Evolutionary conservation across 2,329 filamentous ascomycete genomes (phyloP), one percentile per base, ranked within the genome.

Genomic region (Macroventuria anomochaeta): DNA sequence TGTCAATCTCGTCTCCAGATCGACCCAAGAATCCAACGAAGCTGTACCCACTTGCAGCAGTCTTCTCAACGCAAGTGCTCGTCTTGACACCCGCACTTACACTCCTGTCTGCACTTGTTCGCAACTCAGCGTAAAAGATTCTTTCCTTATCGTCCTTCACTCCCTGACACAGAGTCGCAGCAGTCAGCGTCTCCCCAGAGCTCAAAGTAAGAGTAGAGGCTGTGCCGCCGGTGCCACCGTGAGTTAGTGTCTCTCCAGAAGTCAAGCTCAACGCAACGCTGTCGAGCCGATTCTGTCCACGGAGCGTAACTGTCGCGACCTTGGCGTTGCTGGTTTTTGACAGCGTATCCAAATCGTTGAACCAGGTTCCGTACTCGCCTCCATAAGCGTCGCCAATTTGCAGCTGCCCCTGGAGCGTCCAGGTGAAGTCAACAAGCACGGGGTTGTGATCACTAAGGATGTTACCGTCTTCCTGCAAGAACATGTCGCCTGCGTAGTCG

Each of bases 381-480:
- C 83, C 82, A 59, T 71, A 79, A 63, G 77, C 77, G 10, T 64
- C 57, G 80, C 61, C 76, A 10, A 64, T 38, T 1, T 44, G 41
- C 26, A 59, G 48, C 8, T 55, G 37, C 8, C 43, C 44, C 25
- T 50, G 52, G 13, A 58, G 39, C 2, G 43, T 54, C 69, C 69
- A 72, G 2, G 53, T 74, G 65, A 86, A 80, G 63, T 81, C 75
- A n/a, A 83, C 80, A n/a, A 78, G 74, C 49, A 89, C 76, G 1
- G 85, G 85, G 70, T 88, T 87, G 66, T 89, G 86, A 67, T 89
- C 86, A 1, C 82, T 83, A 21, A 89, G 75, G 15, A 87, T 76
- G 55, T 68, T 80, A 23, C 83, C 85, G 58, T 85, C 75, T 3
- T 76, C 40, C 65, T 86, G 81, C 12, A 88, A 70, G 74, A 89